A percentile compares a stretch with the other conserved stretches of the same genome.
Conservation (phyloP, 495 filamentous ascomycete species). For the Podospora bellae-mahoneyi region DNA sequence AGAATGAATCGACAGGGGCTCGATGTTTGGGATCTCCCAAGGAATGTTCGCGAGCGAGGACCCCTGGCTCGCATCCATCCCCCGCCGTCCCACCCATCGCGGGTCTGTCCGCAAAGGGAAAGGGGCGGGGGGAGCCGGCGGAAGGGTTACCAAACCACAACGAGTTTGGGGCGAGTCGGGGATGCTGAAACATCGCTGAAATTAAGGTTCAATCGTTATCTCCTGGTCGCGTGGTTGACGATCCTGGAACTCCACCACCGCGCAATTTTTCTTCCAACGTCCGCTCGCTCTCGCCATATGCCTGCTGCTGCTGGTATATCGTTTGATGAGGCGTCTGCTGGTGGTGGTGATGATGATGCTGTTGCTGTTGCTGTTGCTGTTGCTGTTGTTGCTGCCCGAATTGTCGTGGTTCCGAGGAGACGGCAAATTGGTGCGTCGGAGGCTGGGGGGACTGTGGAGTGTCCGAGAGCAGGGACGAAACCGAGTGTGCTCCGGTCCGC, state of each 20-base stretch:
- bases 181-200: constrained; percentile 40
- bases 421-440: constrained; percentile 24
- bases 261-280: constrained; percentile 32
- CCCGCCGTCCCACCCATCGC: constrained; percentile 1
- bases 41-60: not conserved
- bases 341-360: constrained; percentile 12
- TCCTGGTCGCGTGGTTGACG: constrained; percentile 35
- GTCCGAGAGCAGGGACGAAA: constrained; percentile 49
- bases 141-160: constrained; percentile 15
- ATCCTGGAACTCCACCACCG: constrained; percentile 33
- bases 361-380: constrained; percentile 12
- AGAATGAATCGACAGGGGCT: not conserved
- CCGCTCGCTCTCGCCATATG: constrained; percentile 26
- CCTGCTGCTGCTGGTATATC: constrained; percentile 12
- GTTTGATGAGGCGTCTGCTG: constrained; percentile 2
- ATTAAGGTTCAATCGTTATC: constrained; percentile 41
- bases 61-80: not conserved
- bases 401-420: constrained; percentile 29
- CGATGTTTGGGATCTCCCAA: not conserved
- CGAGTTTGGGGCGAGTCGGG: constrained; percentile 18
- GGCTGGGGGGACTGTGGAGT: constrained; percentile 38
- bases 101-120: constrained; percentile 19
- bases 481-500: constrained; percentile 42
- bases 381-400: constrained; percentile 17
- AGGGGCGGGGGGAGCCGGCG: not conserved